Conservation (phyloP, 306 rosid genomes). For the Lablab purpureus region DNA sequence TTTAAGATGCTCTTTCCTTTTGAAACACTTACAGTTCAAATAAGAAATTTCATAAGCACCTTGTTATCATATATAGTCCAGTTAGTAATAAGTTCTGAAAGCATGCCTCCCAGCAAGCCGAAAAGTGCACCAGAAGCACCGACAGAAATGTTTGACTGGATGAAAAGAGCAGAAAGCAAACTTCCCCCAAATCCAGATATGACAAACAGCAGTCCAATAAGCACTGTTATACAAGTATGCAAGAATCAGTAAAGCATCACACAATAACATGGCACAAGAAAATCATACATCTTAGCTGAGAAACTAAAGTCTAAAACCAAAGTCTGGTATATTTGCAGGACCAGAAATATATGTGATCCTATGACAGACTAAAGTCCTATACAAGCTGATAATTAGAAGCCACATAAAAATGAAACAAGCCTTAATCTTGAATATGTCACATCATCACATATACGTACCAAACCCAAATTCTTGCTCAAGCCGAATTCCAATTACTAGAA, state of each 20-base stretch:
- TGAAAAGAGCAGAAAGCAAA: slow-evolving; percentile 82
- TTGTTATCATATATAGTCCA: slow-evolving; percentile 88
- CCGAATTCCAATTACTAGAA: slow-evolving; percentile 89
- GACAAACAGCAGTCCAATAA: slow-evolving; percentile 78
- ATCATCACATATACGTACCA: slow-evolving; percentile 54
- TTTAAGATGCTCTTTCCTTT: slow-evolving; percentile 21
- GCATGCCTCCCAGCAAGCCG: slow-evolving; percentile 96
- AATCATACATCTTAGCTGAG: neutral
- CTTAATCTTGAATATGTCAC: slow-evolving; percentile 30
- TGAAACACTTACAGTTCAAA: neutral
- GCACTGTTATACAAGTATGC: slow-evolving; percentile 59
- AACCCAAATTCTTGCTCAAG: slow-evolving; percentile 98
- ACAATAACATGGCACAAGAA: slow-evolving; percentile 30
- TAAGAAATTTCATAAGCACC: slow-evolving; percentile 56
- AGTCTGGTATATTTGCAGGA: neutral
- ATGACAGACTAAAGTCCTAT: neutral
- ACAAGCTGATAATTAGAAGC: slow-evolving; percentile 21
- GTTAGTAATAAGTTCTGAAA: slow-evolving; percentile 94
- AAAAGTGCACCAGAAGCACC: slow-evolving; percentile 99
- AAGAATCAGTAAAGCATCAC: slow-evolving; percentile 23
- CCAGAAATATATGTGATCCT: slow-evolving; percentile 5
- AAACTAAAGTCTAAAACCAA: slow-evolving; percentile 18
- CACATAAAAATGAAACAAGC: slow-evolving; percentile 17
- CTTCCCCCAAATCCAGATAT: slow-evolving; percentile 97
- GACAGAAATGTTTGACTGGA: slow-evolving; percentile 88